Percentiles rank a stretch among this genome's conserved stretches.
Evolutionary conservation across 306 rosid species (phyloP).

Genomic region (Gynostemma pentaphyllum): DNA sequence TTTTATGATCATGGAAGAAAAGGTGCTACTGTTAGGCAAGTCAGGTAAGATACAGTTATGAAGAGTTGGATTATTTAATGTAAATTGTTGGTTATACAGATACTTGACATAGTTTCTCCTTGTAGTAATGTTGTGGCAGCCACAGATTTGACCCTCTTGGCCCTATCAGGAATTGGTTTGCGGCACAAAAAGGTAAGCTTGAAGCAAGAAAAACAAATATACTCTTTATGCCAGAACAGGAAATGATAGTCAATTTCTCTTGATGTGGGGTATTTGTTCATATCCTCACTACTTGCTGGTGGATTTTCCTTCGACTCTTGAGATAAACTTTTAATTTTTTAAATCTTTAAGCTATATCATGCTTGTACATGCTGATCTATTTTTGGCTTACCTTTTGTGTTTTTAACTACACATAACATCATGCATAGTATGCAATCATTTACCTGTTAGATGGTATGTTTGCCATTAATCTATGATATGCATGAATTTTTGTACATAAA

Average conservation of each 20-base stretch:
- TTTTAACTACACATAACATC: background rate
- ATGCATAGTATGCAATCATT: background rate
- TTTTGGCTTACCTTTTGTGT: background rate
- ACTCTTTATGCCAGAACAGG: too few species aligned
- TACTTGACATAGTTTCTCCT: conserved; percentile 19
- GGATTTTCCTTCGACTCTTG: background rate
- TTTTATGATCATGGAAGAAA: conserved; percentile 76
- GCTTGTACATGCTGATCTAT: background rate
- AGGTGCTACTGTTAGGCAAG: conserved; percentile 95
- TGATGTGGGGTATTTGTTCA: background rate
- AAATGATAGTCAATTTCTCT: background rate
- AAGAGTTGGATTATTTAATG: conserved; percentile 7
- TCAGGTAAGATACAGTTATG: conserved; percentile 47
- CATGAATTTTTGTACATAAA: background rate
- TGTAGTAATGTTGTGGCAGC: conserved; percentile 95
- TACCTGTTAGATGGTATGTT: conserved; percentile 2
- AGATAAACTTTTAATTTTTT: background rate
- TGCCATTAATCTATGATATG: background rate
- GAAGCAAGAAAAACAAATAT: conserved; percentile 3
- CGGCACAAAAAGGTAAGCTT: conserved; percentile 65
- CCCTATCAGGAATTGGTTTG: conserved; percentile 87
- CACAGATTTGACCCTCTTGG: conserved; percentile 84
- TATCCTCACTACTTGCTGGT: background rate
- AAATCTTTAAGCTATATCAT: background rate
- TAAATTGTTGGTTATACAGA: conserved; percentile 8